These are phyloP conservation scores for Ophiostoma tasmaniense DNA, from an alignment of 2,329 filamentous ascomycete genomes.

Conservation along the genomic window DNA sequence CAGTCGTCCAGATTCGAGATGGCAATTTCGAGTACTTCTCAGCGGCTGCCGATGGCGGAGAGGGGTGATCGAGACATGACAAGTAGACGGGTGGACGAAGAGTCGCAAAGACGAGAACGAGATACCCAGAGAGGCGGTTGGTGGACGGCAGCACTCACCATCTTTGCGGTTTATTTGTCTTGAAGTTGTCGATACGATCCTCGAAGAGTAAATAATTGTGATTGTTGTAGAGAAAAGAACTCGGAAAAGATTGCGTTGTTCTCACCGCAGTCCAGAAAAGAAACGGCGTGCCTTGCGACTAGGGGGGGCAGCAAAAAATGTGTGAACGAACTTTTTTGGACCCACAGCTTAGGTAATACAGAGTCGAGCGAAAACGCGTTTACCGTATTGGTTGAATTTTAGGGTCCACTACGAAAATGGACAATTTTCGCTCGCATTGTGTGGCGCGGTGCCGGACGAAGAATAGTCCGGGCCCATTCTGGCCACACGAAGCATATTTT, in stretches of 20 bases:
- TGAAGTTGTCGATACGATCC: slow-evolving; percentile 54
- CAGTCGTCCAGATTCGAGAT: not conserved
- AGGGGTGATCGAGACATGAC: not conserved
- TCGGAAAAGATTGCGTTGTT: slow-evolving; percentile 11
- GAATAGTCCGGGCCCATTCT: slow-evolving; percentile 15
- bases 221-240: slow-evolving; percentile 12
- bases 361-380: not conserved
- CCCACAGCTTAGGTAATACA: slow-evolving; percentile 11
- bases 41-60: not conserved
- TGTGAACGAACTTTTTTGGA: slow-evolving; percentile 17
- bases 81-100: not conserved
- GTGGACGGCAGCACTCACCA: slow-evolving; percentile 39
- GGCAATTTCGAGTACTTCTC: not conserved
- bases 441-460: slow-evolving; percentile 13
- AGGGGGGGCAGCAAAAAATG: slow-evolving; percentile 14
- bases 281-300: not conserved
- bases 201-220: slow-evolving; percentile 47
- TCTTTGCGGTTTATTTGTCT: slow-evolving; percentile 46
- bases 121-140: not conserved
- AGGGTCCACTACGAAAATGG: slow-evolving; percentile 19
- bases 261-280: slow-evolving; percentile 9
- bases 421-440: not conserved
- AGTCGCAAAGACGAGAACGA: not conserved
- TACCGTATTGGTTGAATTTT: slow-evolving; percentile 10
- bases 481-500: slow-evolving; percentile 19